Evolutionary conservation across 2,329 filamentous ascomycete genomes (phyloP).

Genomic region (Colletotrichum sp.): DNA sequence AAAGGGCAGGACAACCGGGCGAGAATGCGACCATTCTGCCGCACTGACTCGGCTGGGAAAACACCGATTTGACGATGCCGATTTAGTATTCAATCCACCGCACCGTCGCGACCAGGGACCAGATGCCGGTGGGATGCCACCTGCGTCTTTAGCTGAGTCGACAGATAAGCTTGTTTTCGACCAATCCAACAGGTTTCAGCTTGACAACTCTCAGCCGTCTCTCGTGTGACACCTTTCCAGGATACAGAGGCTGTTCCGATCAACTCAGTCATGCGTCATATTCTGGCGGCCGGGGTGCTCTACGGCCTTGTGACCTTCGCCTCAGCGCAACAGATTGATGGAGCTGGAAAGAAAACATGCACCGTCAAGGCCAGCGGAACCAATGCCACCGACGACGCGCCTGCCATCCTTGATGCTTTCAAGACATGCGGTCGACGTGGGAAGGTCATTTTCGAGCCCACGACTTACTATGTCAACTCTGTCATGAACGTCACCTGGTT

Average conservation of each 20-base stretch:
- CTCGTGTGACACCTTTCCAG: not conserved
- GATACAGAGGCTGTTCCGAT: not conserved
- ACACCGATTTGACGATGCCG: conserved; percentile 9
- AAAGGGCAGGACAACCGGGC: not conserved
- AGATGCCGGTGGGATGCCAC: not conserved
- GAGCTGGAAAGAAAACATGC: conserved; percentile 23
- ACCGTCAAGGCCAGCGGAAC: conserved; percentile 27
- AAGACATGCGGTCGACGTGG: conserved; percentile 30
- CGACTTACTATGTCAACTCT: conserved; percentile 33
- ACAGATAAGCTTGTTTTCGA: not conserved
- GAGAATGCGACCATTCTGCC: not conserved
- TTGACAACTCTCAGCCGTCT: not conserved
- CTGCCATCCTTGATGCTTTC: conserved; percentile 33
- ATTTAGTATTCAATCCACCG: not conserved
- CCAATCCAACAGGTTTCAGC: not conserved
- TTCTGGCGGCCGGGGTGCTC: not conserved
- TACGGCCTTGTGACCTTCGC: not conserved
- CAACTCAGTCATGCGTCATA: not conserved
- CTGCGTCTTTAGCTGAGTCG: not conserved
- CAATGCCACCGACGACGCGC: conserved; percentile 32
- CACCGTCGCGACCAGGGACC: not conserved
- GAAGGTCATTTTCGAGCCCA: conserved; percentile 34
- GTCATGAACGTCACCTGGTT: not conserved
- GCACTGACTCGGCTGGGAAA: not conserved
- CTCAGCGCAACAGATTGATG: not conserved